Conservation (phyloP, 164 flowering plant species). For the Vitis rotundifolia region DNA sequence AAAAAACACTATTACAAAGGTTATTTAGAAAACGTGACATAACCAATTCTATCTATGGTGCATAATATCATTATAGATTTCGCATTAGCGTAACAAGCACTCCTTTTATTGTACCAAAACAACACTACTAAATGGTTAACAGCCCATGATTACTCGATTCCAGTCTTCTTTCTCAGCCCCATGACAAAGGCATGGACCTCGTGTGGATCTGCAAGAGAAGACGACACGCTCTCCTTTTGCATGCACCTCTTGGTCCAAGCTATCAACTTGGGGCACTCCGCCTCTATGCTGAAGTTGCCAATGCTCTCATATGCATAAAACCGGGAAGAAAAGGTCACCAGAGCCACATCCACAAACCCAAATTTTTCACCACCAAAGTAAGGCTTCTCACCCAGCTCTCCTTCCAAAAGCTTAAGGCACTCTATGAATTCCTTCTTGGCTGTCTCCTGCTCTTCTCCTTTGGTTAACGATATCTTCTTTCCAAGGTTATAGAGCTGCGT, state of each 20-base stretch:
- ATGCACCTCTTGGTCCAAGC: conserved; percentile 17
- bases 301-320: conserved; percentile 13
- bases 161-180: too few species aligned
- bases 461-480: conserved; percentile 9
- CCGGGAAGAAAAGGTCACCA: conserved; percentile 13
- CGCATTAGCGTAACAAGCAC: too few species aligned
- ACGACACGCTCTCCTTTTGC: conserved; percentile 12
- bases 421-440: conserved; percentile 17
- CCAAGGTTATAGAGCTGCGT: conserved; percentile 10
- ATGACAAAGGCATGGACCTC: too few species aligned
- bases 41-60: too few species aligned
- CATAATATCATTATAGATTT: too few species aligned
- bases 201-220: too few species aligned
- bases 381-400: conserved; percentile 16
- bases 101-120: too few species aligned
- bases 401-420: conserved; percentile 14
- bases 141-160: too few species aligned
- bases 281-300: conserved; percentile 19
- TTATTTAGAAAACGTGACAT: too few species aligned
- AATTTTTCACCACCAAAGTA: conserved; percentile 16
- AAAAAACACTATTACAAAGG: too few species aligned
- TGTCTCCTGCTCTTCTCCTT: conserved; percentile 25
- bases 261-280: conserved; percentile 16
- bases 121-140: too few species aligned
- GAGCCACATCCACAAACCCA: conserved; percentile 13